Percentiles rank a stretch among this genome's conserved stretches.
These are phyloP conservation scores for Fusarium ramigenum DNA, from an alignment of 2,329 filamentous ascomycete genomes.

Conservation along the genomic window DNA sequence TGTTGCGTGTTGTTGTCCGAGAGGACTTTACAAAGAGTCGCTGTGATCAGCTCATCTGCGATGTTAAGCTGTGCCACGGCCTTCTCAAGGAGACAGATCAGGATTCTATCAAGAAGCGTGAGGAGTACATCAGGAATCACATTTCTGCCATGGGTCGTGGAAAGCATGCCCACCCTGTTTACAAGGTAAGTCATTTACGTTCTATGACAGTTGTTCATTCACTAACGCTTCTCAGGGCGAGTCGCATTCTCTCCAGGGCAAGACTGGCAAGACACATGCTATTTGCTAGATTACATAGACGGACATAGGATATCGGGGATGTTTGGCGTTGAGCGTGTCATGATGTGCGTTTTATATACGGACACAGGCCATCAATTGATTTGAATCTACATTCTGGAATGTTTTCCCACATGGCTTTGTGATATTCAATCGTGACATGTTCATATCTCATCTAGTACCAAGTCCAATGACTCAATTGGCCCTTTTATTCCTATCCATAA, in stretches of 20 bases:
- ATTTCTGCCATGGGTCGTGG: conserved; percentile 61
- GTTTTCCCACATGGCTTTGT: neutral
- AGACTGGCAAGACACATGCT: conserved; percentile 89
- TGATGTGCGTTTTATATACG: conserved; percentile 13
- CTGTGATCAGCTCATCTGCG: conserved; percentile 79
- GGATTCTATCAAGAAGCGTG: conserved; percentile 74
- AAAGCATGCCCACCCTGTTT: conserved; percentile 59
- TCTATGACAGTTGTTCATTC: accelerated
- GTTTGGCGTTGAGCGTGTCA: conserved; percentile 36
- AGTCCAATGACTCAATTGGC: neutral
- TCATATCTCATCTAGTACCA: neutral
- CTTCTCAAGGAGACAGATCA: conserved; percentile 79
- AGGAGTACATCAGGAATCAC: conserved; percentile 70
- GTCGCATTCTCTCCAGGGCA: conserved; percentile 87
- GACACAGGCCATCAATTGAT: conserved; percentile 25
- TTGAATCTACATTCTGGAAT: neutral
- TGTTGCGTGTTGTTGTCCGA: conserved; percentile 90
- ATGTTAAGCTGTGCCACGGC: conserved; percentile 80
- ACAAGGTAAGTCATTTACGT: conserved; percentile 53
- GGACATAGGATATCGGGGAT: neutral
- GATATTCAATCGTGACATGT: neutral
- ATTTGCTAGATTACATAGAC: conserved; percentile 69
- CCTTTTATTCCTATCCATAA: accelerated
- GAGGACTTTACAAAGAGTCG: conserved; percentile 89
- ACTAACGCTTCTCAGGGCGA: conserved; percentile 64